phyloP scores from a whole-genome alignment of 108 stramenopile genomes.

The Conticribra guillardii region DNA sequence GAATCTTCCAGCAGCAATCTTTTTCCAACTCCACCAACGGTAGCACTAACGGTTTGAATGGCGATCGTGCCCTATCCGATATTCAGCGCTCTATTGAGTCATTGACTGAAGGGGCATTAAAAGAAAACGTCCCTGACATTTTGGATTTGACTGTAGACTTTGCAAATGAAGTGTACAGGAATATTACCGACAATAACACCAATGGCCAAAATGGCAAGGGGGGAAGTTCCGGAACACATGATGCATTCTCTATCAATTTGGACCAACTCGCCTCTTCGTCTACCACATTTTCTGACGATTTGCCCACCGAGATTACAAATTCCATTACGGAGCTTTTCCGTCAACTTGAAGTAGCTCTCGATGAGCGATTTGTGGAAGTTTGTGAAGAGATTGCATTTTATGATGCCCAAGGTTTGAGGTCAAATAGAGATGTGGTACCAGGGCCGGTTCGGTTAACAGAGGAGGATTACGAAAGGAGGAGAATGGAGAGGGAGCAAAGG shows the following conservation, averaged over 20 bases:
- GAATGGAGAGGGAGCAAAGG: constrained; percentile 22
- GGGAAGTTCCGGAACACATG: neutral
- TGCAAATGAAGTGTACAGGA: constrained; percentile 44
- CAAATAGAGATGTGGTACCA: constrained; percentile 33
- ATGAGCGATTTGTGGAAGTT: constrained; percentile 42
- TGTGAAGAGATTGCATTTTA: constrained; percentile 51
- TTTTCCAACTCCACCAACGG: constrained; percentile 1
- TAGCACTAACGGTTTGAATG: constrained; percentile 9
- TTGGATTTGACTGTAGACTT: constrained; percentile 49
- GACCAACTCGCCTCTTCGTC: constrained; percentile 40
- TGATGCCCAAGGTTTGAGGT: constrained; percentile 41
- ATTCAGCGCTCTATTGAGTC: constrained; percentile 49
- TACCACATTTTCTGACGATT: constrained; percentile 25
- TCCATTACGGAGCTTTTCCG: constrained; percentile 43
- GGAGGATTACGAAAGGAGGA: constrained; percentile 46
- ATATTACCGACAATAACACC: constrained; percentile 11
- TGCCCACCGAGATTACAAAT: constrained; percentile 44
- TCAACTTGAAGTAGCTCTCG: constrained; percentile 42
- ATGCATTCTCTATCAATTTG: constrained; percentile 7
- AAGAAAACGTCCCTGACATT: constrained; percentile 33
- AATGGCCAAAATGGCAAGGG: neutral
- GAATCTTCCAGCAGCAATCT: constrained; percentile 36
- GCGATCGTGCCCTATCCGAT: constrained; percentile 19
- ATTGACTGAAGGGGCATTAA: constrained; percentile 18
- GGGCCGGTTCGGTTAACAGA: constrained; percentile 36